Evolutionary conservation across 257 asterid genomes (phyloP).

Genomic region (Lavandula angustifolia): DNA sequence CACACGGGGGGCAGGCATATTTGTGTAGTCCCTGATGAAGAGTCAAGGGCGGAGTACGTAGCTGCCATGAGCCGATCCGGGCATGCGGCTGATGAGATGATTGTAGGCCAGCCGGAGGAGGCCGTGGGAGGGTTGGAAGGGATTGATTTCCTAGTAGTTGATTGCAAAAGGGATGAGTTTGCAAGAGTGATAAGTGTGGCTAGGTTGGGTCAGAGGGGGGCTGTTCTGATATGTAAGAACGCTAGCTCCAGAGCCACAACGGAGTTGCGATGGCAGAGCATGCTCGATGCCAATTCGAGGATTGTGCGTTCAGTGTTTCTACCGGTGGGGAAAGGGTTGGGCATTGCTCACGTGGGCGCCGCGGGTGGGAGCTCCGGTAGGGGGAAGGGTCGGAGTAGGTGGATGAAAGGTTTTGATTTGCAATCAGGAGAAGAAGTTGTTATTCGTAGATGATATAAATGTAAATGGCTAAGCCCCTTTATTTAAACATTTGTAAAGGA

Average conservation of each 20-base stretch:
- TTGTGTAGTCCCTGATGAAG: constrained; percentile 53
- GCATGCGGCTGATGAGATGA: constrained; percentile 38
- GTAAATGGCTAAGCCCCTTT: too few relatives aligned
- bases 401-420: constrained; percentile 58
- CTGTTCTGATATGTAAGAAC: constrained; percentile 63
- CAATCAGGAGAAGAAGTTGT: constrained; percentile 61
- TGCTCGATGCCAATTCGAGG: constrained; percentile 44
- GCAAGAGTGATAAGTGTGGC: constrained; percentile 51
- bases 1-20: constrained; percentile 61
- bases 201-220: constrained; percentile 56
- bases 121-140: constrained; percentile 49
- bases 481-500: too few relatives aligned
- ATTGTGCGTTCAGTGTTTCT: constrained; percentile 55
- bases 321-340: constrained; percentile 72
- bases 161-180: constrained; percentile 47
- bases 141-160: constrained; percentile 74
- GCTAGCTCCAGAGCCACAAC: constrained; percentile 40
- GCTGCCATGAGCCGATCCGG: constrained; percentile 40
- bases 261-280: constrained; percentile 49
- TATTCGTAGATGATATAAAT: constrained; percentile 26
- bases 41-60: constrained; percentile 41
- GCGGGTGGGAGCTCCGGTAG: constrained; percentile 25
- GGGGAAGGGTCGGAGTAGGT: constrained; percentile 34
- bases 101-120: constrained; percentile 46
- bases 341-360: constrained; percentile 61